Evolutionary conservation across 148 eudicot genomes (phyloP), one percentile per base, ranked within the genome.

Genomic region (Amaranthus palmeri): DNA sequence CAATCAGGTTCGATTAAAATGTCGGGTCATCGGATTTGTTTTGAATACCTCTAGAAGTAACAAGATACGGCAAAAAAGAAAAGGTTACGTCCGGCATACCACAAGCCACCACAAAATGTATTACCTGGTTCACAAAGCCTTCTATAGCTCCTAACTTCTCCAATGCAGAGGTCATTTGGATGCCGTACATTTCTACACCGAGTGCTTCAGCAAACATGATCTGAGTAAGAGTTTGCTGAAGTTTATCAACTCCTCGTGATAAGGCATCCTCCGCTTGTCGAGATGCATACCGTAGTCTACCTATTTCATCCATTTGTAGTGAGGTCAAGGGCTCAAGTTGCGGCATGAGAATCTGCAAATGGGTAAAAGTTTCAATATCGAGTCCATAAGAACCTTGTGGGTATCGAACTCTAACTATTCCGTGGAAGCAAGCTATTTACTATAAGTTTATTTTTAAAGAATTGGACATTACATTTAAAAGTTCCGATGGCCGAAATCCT

Each of bases 231-330:
- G 83, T 81, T 68, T 92, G 99, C 66, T 90, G 96, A 64, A 96
- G 99, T 81, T 86, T 90, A 8, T 90, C 97, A 67, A 96, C 80
- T 67, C 99, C 99, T 80, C 91, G 89, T 18, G 87, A 56, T 61
- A 96, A 79, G 43, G 96, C 96, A n/a, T 96, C 96, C 79, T 96
- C 99, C 45, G 97, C 97, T 83, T 96, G 97, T 70, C 78, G 86
- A 15, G 92, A 88, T 55, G 91, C 88, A 61, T 74, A 90, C 7
- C 56, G 75, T 71, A 96, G 68, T 73, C 81, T 88, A 41, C 57
- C 36, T 3, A 92, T 79, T 0, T 79, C 82, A 47, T 69, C 76
- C 0, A 15, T 52, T 70, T 96, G 97, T 68, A 76, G 82, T 11
- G 79, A 88, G 2, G 79, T 82, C 79, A 96, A 77, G 58, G 86